Evolutionary conservation across 495 filamentous ascomycete genomes (phyloP).

Genomic region (Alectoria sarmentosa): DNA sequence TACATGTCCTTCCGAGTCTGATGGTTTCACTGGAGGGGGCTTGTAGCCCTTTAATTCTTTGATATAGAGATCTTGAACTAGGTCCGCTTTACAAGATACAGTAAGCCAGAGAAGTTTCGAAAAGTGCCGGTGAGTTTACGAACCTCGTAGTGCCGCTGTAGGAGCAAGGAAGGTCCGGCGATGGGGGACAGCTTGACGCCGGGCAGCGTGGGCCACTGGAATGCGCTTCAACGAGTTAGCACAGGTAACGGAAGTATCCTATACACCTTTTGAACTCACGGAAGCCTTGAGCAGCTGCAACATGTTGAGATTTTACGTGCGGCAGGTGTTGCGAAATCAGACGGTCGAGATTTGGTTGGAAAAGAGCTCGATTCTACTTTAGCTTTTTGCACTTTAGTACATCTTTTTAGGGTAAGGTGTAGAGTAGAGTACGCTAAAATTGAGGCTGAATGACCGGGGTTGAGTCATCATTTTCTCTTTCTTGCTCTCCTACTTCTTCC

Average conservation of each 20-base stretch:
- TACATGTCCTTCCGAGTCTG: constrained; percentile 83
- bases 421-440: background rate
- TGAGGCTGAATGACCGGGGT: background rate
- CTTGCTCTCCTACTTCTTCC: background rate
- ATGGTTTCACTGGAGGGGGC: constrained; percentile 69
- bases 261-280: constrained; percentile 39
- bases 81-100: constrained; percentile 58
- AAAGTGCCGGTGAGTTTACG: constrained; percentile 22
- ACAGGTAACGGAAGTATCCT: constrained; percentile 17
- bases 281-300: constrained; percentile 46
- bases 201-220: constrained; percentile 67
- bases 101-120: constrained; percentile 1
- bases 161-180: constrained; percentile 77
- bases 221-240: constrained; percentile 57
- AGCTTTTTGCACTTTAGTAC: no score
- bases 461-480: constrained; percentile 10
- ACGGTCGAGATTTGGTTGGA: background rate
- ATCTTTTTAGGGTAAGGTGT: background rate
- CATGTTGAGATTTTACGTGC: constrained; percentile 44
- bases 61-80: constrained; percentile 96
- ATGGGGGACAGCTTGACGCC: constrained; percentile 59
- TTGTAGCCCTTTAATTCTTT: constrained; percentile 92
- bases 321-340: background rate
- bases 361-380: background rate
- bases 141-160: constrained; percentile 69